A percentile compares a stretch with the other conserved stretches of the same genome.
These are phyloP conservation scores for Monilinia aucupariae DNA, from an alignment of 2,329 filamentous ascomycete species.

Conservation along the genomic window DNA sequence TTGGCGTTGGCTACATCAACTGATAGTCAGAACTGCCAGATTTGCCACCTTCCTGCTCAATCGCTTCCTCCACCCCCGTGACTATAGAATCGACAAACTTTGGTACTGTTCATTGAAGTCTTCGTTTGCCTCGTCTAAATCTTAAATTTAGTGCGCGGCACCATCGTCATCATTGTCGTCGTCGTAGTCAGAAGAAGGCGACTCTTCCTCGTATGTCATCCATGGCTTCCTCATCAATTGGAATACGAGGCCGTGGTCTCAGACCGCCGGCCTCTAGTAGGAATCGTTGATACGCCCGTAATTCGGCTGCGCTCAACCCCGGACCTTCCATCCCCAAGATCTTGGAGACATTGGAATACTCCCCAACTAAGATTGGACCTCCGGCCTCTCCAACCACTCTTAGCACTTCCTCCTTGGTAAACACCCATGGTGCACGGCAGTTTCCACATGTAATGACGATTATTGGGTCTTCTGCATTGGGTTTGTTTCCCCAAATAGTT, in stretches of 20 bases:
- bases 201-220: not conserved
- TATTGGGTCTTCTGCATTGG: not conserved
- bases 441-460: not conserved
- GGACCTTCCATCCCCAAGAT: not conserved
- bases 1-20: too few relatives aligned
- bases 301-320: not conserved
- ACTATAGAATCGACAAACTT: too few relatives aligned
- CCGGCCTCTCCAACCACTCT: not conserved
- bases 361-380: not conserved
- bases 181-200: not conserved
- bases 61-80: too few relatives aligned
- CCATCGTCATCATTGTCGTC: not conserved
- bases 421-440: not conserved
- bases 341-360: not conserved
- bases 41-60: too few relatives aligned
- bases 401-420: not conserved
- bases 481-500: not conserved
- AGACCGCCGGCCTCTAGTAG: not conserved
- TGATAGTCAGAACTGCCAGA: too few relatives aligned
- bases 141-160: too few relatives aligned
- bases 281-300: not conserved
- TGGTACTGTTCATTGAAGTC: too few relatives aligned
- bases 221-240: not conserved
- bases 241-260: not conserved
- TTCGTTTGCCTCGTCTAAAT: too few relatives aligned